These are phyloP conservation scores for Rhizoctonia solani DNA, from an alignment of 1,284 basidiomycete genomes.

Conservation along the genomic window DNA sequence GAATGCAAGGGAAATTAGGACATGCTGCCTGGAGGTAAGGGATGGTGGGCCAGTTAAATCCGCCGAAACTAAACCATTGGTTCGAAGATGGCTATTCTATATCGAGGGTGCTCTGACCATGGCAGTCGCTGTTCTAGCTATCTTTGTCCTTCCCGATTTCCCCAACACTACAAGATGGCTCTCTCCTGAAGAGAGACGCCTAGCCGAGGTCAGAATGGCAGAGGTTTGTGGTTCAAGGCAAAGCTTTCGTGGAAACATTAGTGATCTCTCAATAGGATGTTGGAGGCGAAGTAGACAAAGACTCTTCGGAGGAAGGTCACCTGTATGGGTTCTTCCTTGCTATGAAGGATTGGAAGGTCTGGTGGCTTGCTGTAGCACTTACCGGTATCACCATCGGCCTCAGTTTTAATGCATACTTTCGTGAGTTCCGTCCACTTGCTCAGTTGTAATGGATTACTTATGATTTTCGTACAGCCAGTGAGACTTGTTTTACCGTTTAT, in stretches of 20 bases:
- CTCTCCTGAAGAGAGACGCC: slow-evolving; percentile 60
- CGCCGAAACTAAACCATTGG: too few species aligned
- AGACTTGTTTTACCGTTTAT: background rate
- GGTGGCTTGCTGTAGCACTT: slow-evolving; percentile 62
- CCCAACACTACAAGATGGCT: slow-evolving; percentile 62
- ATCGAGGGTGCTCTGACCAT: slow-evolving; percentile 73
- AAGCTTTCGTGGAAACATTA: background rate
- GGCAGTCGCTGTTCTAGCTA: slow-evolving; percentile 60
- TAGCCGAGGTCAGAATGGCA: slow-evolving; percentile 70
- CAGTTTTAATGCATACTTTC: slow-evolving; percentile 73
- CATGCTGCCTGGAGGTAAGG: slow-evolving; percentile 66
- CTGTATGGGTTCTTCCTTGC: slow-evolving; percentile 60
- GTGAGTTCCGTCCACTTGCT: slow-evolving; percentile 46
- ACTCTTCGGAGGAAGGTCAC: slow-evolving; percentile 38
- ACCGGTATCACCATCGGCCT: slow-evolving; percentile 61
- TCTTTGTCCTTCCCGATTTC: slow-evolving; percentile 78
- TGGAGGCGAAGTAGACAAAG: slow-evolving; percentile 51
- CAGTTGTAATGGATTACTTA: slow-evolving; percentile 40
- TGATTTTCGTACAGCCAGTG: background rate
- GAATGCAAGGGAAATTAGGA: slow-evolving; percentile 72
- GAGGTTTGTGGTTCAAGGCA: slow-evolving; percentile 57
- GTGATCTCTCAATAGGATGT: slow-evolving; percentile 46
- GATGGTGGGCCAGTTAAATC: too few species aligned
- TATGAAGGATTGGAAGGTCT: slow-evolving; percentile 71
- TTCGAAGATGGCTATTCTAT: slow-evolving; percentile 77